Base-by-base conservation (phyloP, 306 rosid genomes). In the Erythrophleum fordii region DNA sequence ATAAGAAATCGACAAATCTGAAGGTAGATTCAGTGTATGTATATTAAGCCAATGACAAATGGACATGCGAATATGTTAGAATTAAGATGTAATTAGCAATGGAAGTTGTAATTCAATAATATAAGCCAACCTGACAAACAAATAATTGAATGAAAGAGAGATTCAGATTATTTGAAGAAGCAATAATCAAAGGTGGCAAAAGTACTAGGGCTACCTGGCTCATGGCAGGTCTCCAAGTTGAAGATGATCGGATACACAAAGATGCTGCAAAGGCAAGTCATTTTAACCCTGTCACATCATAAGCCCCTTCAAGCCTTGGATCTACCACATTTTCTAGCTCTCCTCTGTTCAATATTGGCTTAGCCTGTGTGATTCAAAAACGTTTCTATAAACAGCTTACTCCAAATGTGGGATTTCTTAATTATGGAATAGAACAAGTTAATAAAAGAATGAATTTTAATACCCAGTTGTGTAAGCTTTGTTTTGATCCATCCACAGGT, bases 401-500 rank as follows among this genome's bases (percentile, higher is more conserved):
- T n/a, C 6, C 11, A 16, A 49, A 52, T 2, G 35, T 18, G 7
- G 59, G 59, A 20, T 53, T 53, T n/a, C n/a, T n/a, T n/a, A n/a
- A n/a, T n/a, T n/a, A n/a, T n/a, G n/a, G n/a, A n/a, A n/a, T n/a
- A n/a, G n/a, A n/a, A 45, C 76, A 78, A 75, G 51, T 81, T 31
- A 20, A 16, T 6, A 1, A 73, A 72, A 51, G 62, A 48, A 46
- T 46, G 2, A 31, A 46, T 25, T n/a, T n/a, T n/a, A 16, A 60
- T 17, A 96, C 99, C 98, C 98, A 93, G 68, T 81, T 80, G 75
- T 93, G 99, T 72, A 96, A 83, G 85, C 99, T 96, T 85, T 88
- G 94, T 89, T 96, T 87, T 82, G 95, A 91, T 25, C 94, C 90
- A 87, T 96, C 90, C 13, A 92, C 99, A 1, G 99, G 98, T 84